Evolutionary conservation across 2,329 filamentous ascomycete species (phyloP), one percentile per base, ranked within the genome.

Genomic region (Furcasterigmium furcatum): DNA sequence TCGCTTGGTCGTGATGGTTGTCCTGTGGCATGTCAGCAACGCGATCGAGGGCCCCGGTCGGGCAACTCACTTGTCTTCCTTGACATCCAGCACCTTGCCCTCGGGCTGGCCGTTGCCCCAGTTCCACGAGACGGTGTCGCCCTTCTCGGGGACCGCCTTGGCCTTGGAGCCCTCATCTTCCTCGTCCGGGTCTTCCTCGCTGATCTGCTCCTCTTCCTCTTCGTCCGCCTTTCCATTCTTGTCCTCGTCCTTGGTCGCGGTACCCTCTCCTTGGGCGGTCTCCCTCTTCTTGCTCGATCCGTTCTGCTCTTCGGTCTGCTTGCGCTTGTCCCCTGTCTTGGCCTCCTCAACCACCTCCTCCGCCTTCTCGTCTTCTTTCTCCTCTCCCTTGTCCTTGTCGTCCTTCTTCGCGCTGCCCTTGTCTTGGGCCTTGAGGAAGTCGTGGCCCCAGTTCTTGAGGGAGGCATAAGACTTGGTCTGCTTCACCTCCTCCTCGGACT

Each of bases 361-460:
- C 18, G 52, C 50, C 5, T 44, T 34, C 12, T 44, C 39, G 9
- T 52, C 41, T 35, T 44, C 36, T 9, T 46, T 41, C 7, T 47
- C 38, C 29, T 47, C 38, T 20, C 25, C 19, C 14, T 43, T 27
- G 18, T 36, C 12, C 14, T 41, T 32, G 35, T 55, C 39, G n/a
- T 52, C 47, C 7, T 48, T 43, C 7, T 12, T 27, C 24, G 24
- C 24, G 24, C 24, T 12, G 12, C 12, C 12, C 13, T 52, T 52
- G 2, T 51, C 52, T 2, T 55, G 50, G 3, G 63, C 63, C 55
- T 79, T 79, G 47, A 76, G 59, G 18, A 70, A 60, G 58, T 80
- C 76, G 51, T 80, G 76, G 0, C 76, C 75, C 79, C 79, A 83
- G 48, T 84, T 84, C 68, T 83, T 83, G 52, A 84, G 62, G 5